These are phyloP conservation scores for Canna indica DNA, from an alignment of 176 grass and related monocot species.

Conservation along the genomic window DNA sequence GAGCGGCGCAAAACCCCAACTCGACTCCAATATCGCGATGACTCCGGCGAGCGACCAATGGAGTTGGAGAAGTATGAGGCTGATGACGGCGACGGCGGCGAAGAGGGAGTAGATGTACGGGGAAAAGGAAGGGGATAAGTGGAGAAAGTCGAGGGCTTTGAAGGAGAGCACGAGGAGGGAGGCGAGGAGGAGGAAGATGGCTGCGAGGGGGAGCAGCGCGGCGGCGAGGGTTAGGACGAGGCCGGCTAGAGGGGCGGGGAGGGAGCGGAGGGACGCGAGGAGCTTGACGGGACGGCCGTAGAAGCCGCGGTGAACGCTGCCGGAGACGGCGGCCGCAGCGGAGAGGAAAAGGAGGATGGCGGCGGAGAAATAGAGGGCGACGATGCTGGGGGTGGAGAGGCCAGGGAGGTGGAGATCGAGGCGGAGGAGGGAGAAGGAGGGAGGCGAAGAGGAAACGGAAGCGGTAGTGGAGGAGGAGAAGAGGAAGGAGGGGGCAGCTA, in stretches of 20 bases:
- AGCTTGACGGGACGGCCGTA: conserved; percentile 37
- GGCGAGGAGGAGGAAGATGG: conserved; percentile 1
- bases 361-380: not conserved
- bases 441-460: not conserved
- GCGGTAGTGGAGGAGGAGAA: not conserved
- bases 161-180: conserved; percentile 15
- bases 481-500: not conserved
- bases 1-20: conserved; percentile 18
- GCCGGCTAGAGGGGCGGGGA: conserved; percentile 20
- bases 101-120: conserved; percentile 1
- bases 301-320: conserved; percentile 28
- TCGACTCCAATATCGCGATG: conserved; percentile 18
- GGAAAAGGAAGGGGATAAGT: not conserved
- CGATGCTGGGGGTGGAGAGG: not conserved
- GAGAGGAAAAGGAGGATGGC: conserved; percentile 7
- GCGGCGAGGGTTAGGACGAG: conserved; percentile 16
- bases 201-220: conserved; percentile 13
- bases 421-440: not conserved
- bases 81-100: conserved; percentile 4
- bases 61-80: not conserved
- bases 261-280: conserved; percentile 25
- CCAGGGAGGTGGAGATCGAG: not conserved
- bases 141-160: conserved; percentile 4
- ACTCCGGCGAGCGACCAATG: conserved; percentile 20
- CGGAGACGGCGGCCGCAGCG: conserved; percentile 17